Conservation (phyloP, 176 grass and related monocot species). For the Oryza australiensis region DNA sequence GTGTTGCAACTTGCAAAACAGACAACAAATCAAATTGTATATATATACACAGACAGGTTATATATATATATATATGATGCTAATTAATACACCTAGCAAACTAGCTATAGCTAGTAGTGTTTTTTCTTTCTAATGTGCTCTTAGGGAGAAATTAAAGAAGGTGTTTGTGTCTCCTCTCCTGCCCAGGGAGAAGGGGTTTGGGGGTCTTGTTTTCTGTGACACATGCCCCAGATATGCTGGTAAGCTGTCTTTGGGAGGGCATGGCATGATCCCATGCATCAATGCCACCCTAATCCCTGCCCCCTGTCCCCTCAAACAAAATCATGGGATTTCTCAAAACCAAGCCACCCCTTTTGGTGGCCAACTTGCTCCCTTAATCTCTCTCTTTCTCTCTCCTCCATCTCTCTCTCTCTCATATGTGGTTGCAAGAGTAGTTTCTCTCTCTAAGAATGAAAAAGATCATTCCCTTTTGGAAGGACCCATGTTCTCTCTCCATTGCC, state of each 20-base stretch:
- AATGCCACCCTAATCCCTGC: conserved; percentile 80
- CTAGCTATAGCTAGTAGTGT: conserved; percentile 36
- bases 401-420: conserved; percentile 9
- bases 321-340: conserved; percentile 90
- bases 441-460: conserved; percentile 51
- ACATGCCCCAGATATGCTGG: conserved; percentile 72
- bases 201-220: conserved; percentile 86
- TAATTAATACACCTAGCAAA: conserved; percentile 34
- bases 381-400: neutral
- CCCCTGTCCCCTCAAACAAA: conserved; percentile 96
- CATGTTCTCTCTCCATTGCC: conserved; percentile 45
- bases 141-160: conserved; percentile 21
- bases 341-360: conserved; percentile 64
- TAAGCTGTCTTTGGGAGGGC: conserved; percentile 70
- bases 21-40: neutral
- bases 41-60: neutral
- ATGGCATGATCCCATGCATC: conserved; percentile 68
- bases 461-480: conserved; percentile 73
- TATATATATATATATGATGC: conserved; percentile 39
- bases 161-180: conserved; percentile 48
- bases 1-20: conserved; percentile 51
- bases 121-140: conserved; percentile 36
- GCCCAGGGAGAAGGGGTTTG: conserved; percentile 47
- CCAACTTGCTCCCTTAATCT: conserved; percentile 38
- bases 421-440: neutral